phyloP scores from a whole-genome alignment of 768 basidiomycete species.

The Tulasnella sp. region DNA sequence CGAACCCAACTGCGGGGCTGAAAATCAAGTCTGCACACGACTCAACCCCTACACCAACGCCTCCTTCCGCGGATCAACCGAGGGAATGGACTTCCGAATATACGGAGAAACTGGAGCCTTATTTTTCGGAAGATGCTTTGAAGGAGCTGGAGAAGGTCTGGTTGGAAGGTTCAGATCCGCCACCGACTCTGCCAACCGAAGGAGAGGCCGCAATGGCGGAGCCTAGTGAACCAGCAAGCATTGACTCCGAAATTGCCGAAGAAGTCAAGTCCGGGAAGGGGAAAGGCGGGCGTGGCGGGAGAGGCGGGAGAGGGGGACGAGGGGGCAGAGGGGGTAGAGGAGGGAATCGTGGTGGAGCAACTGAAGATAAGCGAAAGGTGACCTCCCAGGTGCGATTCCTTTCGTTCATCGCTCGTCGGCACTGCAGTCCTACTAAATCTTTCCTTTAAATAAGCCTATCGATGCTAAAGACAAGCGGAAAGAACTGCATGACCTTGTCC shows the following conservation, averaged over 20 bases:
- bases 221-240: conserved; percentile 24
- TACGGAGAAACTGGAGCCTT: conserved; percentile 55
- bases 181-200: conserved; percentile 33
- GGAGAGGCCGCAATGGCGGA: conserved; percentile 10
- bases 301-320: conserved; percentile 37
- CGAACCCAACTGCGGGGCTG: conserved; percentile 43
- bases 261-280: not conserved
- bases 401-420: not conserved
- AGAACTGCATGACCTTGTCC: conserved; percentile 72
- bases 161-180: conserved; percentile 76
- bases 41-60: conserved; percentile 19
- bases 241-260: not conserved
- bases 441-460: conserved; percentile 58
- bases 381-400: conserved; percentile 66
- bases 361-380: conserved; percentile 62
- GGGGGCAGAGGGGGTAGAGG: conserved; percentile 47
- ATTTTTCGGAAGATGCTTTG: conserved; percentile 60
- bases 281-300: conserved; percentile 19
- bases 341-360: conserved; percentile 42
- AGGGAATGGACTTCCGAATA: conserved; percentile 36
- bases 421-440: conserved; percentile 17
- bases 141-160: conserved; percentile 64
- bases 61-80: not conserved
- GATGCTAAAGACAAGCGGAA: conserved; percentile 74
- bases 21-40: conserved; percentile 32